A percentile compares a stretch with the other conserved stretches of the same genome.
These are phyloP conservation scores for Nematodospora anomalae DNA, from an alignment of 1,139 yeast genomes.

Conservation along the genomic window DNA sequence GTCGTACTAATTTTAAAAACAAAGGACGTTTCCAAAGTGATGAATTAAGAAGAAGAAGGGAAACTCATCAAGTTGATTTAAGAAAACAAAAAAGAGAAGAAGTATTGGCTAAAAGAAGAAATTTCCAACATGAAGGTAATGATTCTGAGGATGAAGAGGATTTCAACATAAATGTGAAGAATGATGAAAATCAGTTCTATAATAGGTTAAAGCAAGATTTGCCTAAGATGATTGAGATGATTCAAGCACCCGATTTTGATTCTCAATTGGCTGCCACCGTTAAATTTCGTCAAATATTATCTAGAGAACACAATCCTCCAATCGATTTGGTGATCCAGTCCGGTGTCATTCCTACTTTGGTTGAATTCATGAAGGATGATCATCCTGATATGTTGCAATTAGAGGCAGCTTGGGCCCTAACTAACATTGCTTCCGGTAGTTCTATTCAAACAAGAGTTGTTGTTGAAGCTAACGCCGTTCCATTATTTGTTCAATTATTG, in stretches of 20 bases:
- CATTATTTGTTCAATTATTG: constrained; percentile 79
- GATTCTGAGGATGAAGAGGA: constrained; percentile 50
- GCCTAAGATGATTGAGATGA: constrained; percentile 83
- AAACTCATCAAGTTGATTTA: constrained; percentile 93
- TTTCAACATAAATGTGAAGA: constrained; percentile 33
- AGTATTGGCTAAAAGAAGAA: constrained; percentile 89
- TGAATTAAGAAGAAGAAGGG: constrained; percentile 96
- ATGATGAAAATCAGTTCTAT: constrained; percentile 52
- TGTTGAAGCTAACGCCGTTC: constrained; percentile 92
- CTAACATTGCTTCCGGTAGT: constrained; percentile 96
- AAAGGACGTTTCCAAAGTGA: constrained; percentile 93
- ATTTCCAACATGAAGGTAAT: constrained; percentile 48
- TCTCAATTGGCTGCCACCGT: constrained; percentile 86
- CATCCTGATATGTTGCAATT: constrained; percentile 87
- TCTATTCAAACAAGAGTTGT: constrained; percentile 88
- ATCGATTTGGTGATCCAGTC: constrained; percentile 89
- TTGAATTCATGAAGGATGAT: constrained; percentile 75
- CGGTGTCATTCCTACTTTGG: constrained; percentile 91
- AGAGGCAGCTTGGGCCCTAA: constrained; percentile 99
- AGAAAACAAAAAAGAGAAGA: constrained; percentile 97
- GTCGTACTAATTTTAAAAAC: constrained; percentile 95
- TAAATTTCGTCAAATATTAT: constrained; percentile 87
- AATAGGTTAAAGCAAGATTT: constrained; percentile 69
- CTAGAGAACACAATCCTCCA: constrained; percentile 97
- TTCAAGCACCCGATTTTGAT: constrained; percentile 75